Percentiles rank a stretch among this genome's conserved stretches.
These are phyloP conservation scores for Cercospora zeae-maydis DNA, from an alignment of 2,329 filamentous ascomycete genomes.

Conservation along the genomic window DNA sequence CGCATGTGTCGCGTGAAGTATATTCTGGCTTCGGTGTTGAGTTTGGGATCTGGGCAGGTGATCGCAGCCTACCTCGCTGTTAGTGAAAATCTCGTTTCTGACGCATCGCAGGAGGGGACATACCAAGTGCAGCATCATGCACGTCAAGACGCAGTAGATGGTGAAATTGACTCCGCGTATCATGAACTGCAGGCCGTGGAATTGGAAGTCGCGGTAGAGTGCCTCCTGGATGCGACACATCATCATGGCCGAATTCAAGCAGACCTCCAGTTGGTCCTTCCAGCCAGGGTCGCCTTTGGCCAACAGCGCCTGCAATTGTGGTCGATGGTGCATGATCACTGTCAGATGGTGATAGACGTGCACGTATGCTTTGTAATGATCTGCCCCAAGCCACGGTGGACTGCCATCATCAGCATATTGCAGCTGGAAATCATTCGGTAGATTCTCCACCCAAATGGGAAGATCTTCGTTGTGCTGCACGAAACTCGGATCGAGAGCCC, in stretches of 20 bases:
- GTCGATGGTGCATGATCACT: conserved; percentile 81
- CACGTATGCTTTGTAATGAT: conserved; percentile 83
- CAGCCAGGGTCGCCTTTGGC: conserved; percentile 75
- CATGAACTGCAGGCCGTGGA: conserved; percentile 84
- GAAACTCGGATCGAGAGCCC: conserved; percentile 82
- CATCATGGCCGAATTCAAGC: conserved; percentile 77
- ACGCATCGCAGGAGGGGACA: conserved; percentile 38
- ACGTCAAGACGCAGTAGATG: conserved; percentile 87
- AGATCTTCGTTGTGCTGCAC: conserved; percentile 75
- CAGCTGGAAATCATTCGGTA: conserved; percentile 75
- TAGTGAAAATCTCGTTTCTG: neutral
- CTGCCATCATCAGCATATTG: conserved; percentile 74
- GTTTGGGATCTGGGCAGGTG: conserved; percentile 84
- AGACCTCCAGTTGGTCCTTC: conserved; percentile 84
- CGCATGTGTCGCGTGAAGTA: conserved; percentile 95
- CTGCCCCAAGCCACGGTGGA: conserved; percentile 72
- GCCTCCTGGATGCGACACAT: conserved; percentile 85
- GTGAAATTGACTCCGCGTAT: conserved; percentile 90
- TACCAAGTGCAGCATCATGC: conserved; percentile 90
- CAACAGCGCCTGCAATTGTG: conserved; percentile 71
- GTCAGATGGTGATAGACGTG: conserved; percentile 85
- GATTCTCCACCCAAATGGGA: conserved; percentile 67
- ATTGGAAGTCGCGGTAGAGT: conserved; percentile 69
- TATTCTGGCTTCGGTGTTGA: conserved; percentile 78
- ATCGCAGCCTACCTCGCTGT: conserved; percentile 63